Conservation (phyloP, 1,139 yeast species). For the Diutina rugosa region DNA sequence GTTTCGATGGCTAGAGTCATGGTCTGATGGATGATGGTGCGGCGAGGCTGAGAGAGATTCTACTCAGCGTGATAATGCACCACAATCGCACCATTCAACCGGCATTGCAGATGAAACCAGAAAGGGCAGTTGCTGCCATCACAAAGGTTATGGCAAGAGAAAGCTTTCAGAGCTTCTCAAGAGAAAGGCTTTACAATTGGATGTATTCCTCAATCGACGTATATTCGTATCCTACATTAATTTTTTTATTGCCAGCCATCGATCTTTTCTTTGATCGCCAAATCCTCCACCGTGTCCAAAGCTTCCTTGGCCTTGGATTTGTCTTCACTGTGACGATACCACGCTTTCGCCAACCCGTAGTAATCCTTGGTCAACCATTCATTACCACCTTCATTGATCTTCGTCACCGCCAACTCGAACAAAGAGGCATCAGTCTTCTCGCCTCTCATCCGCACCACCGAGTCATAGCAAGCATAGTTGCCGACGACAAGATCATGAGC, state of each 20-base stretch:
- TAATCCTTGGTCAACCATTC: neutral
- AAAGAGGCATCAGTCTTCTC: neutral
- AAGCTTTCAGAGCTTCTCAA: too few relatives aligned
- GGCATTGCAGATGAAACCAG: neutral
- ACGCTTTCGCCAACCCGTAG: neutral
- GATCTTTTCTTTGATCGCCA: neutral
- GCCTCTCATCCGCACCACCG: neutral
- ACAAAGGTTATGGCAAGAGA: too few relatives aligned
- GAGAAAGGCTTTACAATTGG: neutral
- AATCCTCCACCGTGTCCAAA: neutral
- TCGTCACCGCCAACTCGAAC: neutral
- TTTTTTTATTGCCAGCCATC: neutral
- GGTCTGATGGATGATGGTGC: neutral
- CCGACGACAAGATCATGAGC: neutral
- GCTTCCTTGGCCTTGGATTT: neutral
- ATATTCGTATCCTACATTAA: neutral
- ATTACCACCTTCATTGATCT: neutral
- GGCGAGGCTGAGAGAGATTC: neutral
- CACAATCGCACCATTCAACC: neutral
- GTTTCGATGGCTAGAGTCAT: constrained; percentile 30
- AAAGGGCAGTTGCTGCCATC: neutral
- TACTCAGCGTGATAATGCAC: neutral
- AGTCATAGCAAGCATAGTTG: neutral
- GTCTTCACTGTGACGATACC: neutral
- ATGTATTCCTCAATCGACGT: neutral